These are phyloP conservation scores for Medicago truncatula DNA, from an alignment of 306 rosid genomes.

Conservation along the genomic window DNA sequence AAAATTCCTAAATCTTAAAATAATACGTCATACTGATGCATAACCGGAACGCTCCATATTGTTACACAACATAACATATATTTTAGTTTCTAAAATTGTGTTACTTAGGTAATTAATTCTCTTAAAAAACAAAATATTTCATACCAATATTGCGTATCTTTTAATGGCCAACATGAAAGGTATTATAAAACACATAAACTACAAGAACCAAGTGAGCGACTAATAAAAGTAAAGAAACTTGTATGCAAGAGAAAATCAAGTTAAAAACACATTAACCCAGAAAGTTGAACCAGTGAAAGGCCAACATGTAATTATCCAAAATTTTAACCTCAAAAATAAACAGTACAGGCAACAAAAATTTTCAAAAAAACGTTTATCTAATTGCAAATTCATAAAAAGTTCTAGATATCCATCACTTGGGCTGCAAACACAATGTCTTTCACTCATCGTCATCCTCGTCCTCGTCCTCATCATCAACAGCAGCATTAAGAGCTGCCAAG, in stretches of 20 bases:
- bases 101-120: too few relatives aligned
- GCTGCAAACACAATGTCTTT: background rate
- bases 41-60: too few relatives aligned
- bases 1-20: too few relatives aligned
- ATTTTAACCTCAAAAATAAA: slow-evolving; percentile 3
- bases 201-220: too few relatives aligned
- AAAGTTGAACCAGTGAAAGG: slow-evolving; percentile 23
- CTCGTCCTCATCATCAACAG: slow-evolving; percentile 41
- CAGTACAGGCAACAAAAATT: slow-evolving; percentile 22
- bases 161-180: too few relatives aligned
- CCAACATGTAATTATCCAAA: slow-evolving; percentile 31
- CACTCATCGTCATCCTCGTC: slow-evolving; percentile 61
- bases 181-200: background rate
- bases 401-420: slow-evolving; percentile 4
- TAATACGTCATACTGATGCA: too few relatives aligned
- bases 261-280: slow-evolving; percentile 14
- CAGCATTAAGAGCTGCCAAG: slow-evolving; percentile 66
- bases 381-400: background rate
- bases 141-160: too few relatives aligned
- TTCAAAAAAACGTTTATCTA: slow-evolving; percentile 23
- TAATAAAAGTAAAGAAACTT: background rate
- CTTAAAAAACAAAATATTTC: too few relatives aligned
- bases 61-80: too few relatives aligned
- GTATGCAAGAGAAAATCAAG: background rate
- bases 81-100: too few relatives aligned